These are phyloP conservation scores for bread wheat (Triticum aestivum) DNA, from an alignment of 176 grass and related monocot species.

Conservation along the genomic window DNA sequence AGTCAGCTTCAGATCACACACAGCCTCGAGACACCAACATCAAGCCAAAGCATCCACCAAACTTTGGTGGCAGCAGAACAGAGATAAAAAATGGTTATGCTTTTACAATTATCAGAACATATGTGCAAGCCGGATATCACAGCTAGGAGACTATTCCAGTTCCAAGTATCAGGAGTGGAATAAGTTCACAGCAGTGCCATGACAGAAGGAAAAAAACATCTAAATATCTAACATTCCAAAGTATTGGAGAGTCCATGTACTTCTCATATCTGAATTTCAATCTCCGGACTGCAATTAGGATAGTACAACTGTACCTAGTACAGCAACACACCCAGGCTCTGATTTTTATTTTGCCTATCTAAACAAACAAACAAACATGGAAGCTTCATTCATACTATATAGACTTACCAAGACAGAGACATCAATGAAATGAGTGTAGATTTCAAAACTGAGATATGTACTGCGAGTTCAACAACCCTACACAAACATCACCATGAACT, in stretches of 20 bases:
- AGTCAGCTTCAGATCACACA: neutral
- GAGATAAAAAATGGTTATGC: neutral
- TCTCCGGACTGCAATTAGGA: neutral
- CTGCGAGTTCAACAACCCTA: slow-evolving; percentile 10
- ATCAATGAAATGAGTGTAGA: neutral
- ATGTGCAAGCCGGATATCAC: neutral
- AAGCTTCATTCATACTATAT: neutral
- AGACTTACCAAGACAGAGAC: neutral
- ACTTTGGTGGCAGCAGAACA: neutral
- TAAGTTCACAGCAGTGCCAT: too few relatives aligned
- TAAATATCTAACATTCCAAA: neutral
- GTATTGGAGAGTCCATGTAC: neutral
- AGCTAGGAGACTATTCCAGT: neutral
- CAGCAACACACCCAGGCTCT: neutral
- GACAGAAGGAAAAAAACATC: too few relatives aligned
- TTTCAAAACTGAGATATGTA: neutral
- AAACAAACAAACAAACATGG: neutral
- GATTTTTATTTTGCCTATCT: neutral
- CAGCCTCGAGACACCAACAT: neutral
- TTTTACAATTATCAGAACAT: neutral
- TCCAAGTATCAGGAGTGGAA: too few relatives aligned
- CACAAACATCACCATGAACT: neutral
- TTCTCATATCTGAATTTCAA: neutral
- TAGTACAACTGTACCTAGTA: neutral
- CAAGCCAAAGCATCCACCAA: neutral